Percentiles rank a stretch among this genome's conserved stretches.
Conservation (phyloP, 176 grass and related monocot genomes). For the Bothriochloa decipiens region DNA sequence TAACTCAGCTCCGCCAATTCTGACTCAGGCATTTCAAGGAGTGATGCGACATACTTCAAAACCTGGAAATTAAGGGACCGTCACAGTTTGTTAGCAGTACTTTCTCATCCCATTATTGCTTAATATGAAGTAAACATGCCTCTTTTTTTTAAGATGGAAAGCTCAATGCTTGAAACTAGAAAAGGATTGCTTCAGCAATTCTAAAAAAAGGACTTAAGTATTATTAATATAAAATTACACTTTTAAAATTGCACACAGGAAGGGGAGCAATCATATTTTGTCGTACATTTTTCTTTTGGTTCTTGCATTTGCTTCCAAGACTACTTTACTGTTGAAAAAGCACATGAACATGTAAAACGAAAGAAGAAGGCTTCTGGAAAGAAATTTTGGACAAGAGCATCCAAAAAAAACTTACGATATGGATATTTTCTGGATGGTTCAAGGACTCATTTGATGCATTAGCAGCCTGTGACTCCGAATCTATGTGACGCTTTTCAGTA, state of each 20-base stretch:
- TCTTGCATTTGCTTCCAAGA: not conserved
- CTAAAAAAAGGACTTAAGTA: not conserved
- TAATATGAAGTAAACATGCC: not conserved
- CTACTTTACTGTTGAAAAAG: not conserved
- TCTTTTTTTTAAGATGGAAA: not conserved
- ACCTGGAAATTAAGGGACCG: slow-evolving; percentile 47
- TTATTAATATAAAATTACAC: not conserved
- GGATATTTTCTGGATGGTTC: slow-evolving; percentile 89
- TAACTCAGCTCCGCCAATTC: slow-evolving; percentile 75
- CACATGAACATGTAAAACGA: not conserved
- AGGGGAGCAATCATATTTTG: not conserved
- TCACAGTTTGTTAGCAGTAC: not conserved
- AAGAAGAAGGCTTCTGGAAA: not conserved
- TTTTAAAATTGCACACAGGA: not conserved
- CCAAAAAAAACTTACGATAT: slow-evolving; percentile 53
- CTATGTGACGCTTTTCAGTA: slow-evolving; percentile 33
- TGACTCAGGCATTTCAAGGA: slow-evolving; percentile 76
- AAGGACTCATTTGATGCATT: slow-evolving; percentile 39
- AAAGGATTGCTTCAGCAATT: slow-evolving; percentile 8
- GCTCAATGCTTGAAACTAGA: not conserved
- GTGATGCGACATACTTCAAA: slow-evolving; percentile 62
- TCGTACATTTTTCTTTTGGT: not conserved
- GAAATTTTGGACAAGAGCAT: slow-evolving; percentile 30
- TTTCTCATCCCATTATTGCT: not conserved
- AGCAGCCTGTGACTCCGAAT: slow-evolving; percentile 23